A percentile compares a stretch with the other conserved stretches of the same genome.
These are phyloP conservation scores for Lasiosphaeria ovina DNA, from an alignment of 495 filamentous ascomycete genomes.

Conservation along the genomic window DNA sequence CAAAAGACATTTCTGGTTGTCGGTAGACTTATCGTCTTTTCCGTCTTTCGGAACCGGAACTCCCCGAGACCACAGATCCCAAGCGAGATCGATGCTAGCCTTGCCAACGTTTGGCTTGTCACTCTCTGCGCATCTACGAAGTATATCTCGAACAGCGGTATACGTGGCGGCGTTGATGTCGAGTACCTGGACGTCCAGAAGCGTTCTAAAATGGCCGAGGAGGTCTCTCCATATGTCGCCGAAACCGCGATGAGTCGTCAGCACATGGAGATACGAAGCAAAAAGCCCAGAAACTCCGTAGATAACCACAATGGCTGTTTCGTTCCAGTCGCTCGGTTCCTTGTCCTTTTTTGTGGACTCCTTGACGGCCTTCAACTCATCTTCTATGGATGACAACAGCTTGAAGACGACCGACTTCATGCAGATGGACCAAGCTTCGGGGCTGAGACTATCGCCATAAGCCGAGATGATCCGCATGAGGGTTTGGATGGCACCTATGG, in stretches of 20 bases:
- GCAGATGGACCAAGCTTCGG: slow-evolving; percentile 80
- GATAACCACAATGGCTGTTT: slow-evolving; percentile 72
- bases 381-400: slow-evolving; percentile 61
- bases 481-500: slow-evolving; percentile 72
- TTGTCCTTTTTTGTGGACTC: slow-evolving; percentile 36
- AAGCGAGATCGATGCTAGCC: slow-evolving; percentile 59
- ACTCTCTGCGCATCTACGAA: slow-evolving; percentile 51
- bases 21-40: slow-evolving; percentile 45
- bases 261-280: slow-evolving; percentile 62
- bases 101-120: slow-evolving; percentile 54
- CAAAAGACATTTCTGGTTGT: slow-evolving; percentile 73
- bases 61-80: slow-evolving; percentile 69
- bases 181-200: slow-evolving; percentile 59
- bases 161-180: slow-evolving; percentile 74
- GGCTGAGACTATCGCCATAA: slow-evolving; percentile 75
- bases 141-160: slow-evolving; percentile 62
- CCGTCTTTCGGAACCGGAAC: slow-evolving; percentile 50
- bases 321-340: slow-evolving; percentile 60
- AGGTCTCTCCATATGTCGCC: slow-evolving; percentile 66
- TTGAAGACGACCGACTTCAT: slow-evolving; percentile 75
- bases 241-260: slow-evolving; percentile 57
- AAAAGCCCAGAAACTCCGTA: slow-evolving; percentile 67
- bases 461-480: slow-evolving; percentile 89
- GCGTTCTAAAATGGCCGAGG: slow-evolving; percentile 58
- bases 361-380: slow-evolving; percentile 37